Conservation (phyloP, 164 flowering plant species). For the Tetrastigma voinierianum region DNA sequence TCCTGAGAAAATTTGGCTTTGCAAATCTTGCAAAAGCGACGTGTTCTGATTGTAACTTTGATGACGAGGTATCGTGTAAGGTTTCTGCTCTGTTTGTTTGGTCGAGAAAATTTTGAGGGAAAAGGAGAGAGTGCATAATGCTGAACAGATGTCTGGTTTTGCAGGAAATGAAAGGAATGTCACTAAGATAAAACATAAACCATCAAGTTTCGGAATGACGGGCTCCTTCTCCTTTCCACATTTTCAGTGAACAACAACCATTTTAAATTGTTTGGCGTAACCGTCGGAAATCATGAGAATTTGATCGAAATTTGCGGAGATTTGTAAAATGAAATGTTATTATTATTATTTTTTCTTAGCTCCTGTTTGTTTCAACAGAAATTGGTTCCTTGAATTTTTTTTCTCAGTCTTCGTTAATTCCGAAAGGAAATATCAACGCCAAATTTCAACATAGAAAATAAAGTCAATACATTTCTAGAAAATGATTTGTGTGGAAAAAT, state of each 20-base stretch:
- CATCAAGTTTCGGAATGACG: not conserved
- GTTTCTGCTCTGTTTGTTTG: constrained; percentile 3
- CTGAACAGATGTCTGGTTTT: not conserved
- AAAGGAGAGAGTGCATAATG: not conserved
- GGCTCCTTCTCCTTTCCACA: not conserved
- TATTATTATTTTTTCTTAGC: not conserved
- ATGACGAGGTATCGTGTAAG: constrained; percentile 6
- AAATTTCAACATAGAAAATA: too few species aligned
- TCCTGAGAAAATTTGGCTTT: not conserved
- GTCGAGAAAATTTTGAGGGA: constrained; percentile 6
- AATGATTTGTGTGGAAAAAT: too few species aligned
- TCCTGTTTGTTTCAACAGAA: not conserved
- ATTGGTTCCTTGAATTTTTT: not conserved
- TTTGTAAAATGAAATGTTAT: not conserved
- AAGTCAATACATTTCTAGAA: too few species aligned
- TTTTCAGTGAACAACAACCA: not conserved
- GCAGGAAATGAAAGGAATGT: not conserved
- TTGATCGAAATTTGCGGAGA: not conserved
- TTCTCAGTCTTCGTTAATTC: not conserved
- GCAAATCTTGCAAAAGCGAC: not conserved
- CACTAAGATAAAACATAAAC: not conserved
- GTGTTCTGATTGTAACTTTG: not conserved
- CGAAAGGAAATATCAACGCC: too few species aligned
- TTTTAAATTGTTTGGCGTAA: not conserved
- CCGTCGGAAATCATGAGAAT: not conserved